Percentiles rank a stretch among this genome's conserved stretches.
Conservation (phyloP, 768 basidiomycete genomes). For the Pulveroboletus sp. region DNA sequence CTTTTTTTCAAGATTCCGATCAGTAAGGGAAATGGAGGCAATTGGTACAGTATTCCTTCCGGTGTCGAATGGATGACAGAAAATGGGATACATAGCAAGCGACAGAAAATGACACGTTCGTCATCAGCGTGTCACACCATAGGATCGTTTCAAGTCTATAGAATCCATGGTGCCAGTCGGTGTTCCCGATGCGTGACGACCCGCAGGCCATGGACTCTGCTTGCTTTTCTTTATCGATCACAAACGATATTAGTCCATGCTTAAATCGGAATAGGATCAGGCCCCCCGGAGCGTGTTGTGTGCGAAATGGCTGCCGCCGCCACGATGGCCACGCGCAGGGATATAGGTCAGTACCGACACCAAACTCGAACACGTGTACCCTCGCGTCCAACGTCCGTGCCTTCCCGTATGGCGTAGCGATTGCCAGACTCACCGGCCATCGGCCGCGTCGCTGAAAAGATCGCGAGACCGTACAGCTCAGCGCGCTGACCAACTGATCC, state of each 20-base stretch:
- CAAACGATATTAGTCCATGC: background rate
- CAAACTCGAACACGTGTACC: slow-evolving; percentile 11
- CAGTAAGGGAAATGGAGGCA: slow-evolving; percentile 7
- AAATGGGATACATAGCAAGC: background rate
- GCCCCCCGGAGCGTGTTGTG: background rate
- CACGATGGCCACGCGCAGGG: background rate
- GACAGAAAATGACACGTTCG: slow-evolving; percentile 1
- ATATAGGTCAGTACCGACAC: background rate
- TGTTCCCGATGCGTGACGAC: background rate
- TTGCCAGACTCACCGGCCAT: background rate
- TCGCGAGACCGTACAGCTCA: background rate
- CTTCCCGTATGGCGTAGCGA: background rate
- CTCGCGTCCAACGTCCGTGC: background rate
- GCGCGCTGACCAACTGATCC: slow-evolving; percentile 6
- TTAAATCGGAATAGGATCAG: slow-evolving; percentile 10
- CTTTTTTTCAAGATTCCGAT: slow-evolving; percentile 1
- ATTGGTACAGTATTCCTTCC: background rate
- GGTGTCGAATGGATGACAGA: background rate
- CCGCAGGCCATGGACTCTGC: background rate
- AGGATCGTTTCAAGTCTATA: background rate
- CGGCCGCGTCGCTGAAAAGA: background rate
- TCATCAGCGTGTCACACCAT: background rate
- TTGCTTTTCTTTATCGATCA: background rate
- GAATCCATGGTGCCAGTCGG: background rate
- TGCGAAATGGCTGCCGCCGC: background rate